These are phyloP conservation scores for Saposhnikovia divaricata DNA, from an alignment of 129 eudicot genomes.

Conservation along the genomic window DNA sequence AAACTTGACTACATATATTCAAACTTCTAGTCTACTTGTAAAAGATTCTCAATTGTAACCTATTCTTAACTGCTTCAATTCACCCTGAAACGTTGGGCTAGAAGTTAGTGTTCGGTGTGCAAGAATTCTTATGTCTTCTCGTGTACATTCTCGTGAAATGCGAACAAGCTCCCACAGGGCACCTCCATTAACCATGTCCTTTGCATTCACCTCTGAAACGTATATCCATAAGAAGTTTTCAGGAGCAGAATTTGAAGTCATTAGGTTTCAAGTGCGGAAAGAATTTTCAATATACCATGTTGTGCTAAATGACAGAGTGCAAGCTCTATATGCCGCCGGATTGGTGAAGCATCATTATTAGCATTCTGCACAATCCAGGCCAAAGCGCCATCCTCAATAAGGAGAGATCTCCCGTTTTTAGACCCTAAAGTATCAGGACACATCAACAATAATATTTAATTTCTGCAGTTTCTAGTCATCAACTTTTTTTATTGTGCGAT, in stretches of 20 bases:
- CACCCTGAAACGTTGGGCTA: slow-evolving; percentile 56
- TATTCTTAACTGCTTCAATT: slow-evolving; percentile 56
- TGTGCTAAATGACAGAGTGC: slow-evolving; percentile 94
- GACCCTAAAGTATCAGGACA: slow-evolving; percentile 32
- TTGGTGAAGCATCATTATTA: slow-evolving; percentile 78
- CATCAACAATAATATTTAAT: background rate
- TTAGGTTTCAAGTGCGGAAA: background rate
- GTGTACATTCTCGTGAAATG: slow-evolving; percentile 77
- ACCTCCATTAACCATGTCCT: slow-evolving; percentile 71
- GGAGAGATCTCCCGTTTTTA: slow-evolving; percentile 62
- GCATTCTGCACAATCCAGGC: slow-evolving; percentile 90
- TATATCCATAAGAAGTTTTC: background rate
- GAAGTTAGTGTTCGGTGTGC: slow-evolving; percentile 59
- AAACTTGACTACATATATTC: background rate
- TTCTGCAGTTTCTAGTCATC: no score
- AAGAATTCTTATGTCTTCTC: slow-evolving; percentile 72
- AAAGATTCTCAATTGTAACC: slow-evolving; percentile 29
- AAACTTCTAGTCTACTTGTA: background rate
- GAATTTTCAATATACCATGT: slow-evolving; percentile 39
- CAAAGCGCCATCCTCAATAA: slow-evolving; percentile 80
- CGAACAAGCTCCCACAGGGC: slow-evolving; percentile 93
- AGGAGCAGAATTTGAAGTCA: background rate
- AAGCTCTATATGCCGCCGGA: slow-evolving; percentile 84
- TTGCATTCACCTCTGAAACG: slow-evolving; percentile 65
- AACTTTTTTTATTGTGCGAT: background rate